Base-by-base conservation (phyloP, 2,329 filamentous ascomycete species). In the Botryosphaeria agaves region DNA sequence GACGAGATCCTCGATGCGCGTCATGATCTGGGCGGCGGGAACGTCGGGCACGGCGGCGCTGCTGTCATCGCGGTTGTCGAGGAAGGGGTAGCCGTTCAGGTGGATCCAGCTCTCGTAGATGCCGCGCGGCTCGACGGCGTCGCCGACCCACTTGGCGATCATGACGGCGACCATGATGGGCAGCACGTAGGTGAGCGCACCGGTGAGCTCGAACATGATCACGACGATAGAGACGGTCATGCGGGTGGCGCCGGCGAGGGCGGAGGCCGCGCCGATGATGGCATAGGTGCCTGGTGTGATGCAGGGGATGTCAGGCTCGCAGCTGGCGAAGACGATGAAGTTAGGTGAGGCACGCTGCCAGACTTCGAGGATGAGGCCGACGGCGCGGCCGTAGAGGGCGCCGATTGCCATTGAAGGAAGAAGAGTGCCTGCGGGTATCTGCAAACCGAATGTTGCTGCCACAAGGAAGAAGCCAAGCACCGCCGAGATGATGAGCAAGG, bases 81-180 rank as follows among this genome's bases (percentile, higher is more conserved):
- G 69, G 56, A 87, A 94, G 0, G 89, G 89, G 49, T 95, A 98
- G 41, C 81, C 83, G 47, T 91, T 89, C 56, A 94, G 76, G 42
- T 84, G 79, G 47, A 98, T 98, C 89, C 89, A 98, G 32, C 79
- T 78, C 52, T 98, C 89, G 59, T 98, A 98, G 53, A 98, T 95
- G 39, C 89, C 84, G 29, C 78, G 73, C 33, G 82, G 81, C 16
- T 82, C 84, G 52, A 98, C 85, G 29, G 84, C 87, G 52, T 98
- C 89, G 45, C 85, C 89, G 16, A 93, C 83, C 89, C 89, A 98
- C 59, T 98, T 98, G 38, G 81, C 81, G 26, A 95, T 67, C 85
- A 98, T 92, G 47, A 98, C 89, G 26, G 85, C 84, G 39, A 98
- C 81, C 89, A 98, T 98, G 53, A 95, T 98, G 32, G 89, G 89